phyloP scores from a whole-genome alignment of 192 early-diverging fungal genomes.

The Rhizophagus sp. region DNA sequence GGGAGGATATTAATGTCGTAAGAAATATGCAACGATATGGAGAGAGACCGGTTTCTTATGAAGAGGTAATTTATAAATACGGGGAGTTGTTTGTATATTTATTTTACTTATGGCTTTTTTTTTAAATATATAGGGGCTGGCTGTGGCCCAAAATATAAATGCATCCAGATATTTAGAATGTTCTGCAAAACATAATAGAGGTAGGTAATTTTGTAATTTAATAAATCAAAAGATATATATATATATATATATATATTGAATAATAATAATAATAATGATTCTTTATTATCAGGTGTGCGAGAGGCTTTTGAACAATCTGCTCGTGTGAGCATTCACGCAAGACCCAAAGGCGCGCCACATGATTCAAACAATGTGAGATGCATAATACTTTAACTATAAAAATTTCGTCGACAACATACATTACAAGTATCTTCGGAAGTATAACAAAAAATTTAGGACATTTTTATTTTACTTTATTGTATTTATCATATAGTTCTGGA shows the following conservation, averaged over 20 bases:
- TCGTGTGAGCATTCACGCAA: conserved; percentile 71
- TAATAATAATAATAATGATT: no score
- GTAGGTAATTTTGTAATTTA: conserved; percentile 20
- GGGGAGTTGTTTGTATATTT: neutral
- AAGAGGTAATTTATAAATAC: conserved; percentile 53
- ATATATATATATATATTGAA: no score
- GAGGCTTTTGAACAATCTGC: conserved; percentile 89
- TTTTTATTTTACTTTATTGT: conserved; percentile 2
- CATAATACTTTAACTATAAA: conserved; percentile 4
- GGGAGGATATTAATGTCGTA: conserved; percentile 74
- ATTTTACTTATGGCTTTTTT: neutral
- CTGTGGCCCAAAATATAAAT: conserved; percentile 79
- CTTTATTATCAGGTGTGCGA: conserved; percentile 66
- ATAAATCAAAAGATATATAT: no score
- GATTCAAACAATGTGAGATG: neutral
- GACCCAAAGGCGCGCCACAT: conserved; percentile 4
- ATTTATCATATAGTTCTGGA: neutral
- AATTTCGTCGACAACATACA: neutral
- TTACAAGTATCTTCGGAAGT: neutral
- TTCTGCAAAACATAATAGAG: conserved; percentile 63
- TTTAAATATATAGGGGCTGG: conserved; percentile 55
- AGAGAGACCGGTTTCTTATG: conserved; percentile 70
- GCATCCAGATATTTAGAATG: conserved; percentile 92
- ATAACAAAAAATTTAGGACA: neutral
- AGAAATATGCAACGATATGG: conserved; percentile 70